Evolutionary conservation across 805 yeast genomes (phyloP).

Genomic region (Kluyveromyces siamensis): DNA sequence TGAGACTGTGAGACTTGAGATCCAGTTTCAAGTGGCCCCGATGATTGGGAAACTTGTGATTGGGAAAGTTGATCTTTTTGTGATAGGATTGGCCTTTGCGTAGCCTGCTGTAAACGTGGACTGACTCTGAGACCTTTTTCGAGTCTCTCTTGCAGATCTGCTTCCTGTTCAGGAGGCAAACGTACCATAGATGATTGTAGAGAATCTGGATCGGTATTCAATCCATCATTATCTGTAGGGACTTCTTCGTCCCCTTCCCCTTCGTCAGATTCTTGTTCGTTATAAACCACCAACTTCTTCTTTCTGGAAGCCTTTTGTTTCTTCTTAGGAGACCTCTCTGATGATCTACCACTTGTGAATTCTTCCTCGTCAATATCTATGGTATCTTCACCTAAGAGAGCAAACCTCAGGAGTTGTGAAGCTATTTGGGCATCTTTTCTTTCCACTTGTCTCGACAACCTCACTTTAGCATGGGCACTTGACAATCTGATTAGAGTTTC

Average conservation of each 20-base stretch:
- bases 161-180: constrained; percentile 24
- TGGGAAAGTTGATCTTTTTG: neutral
- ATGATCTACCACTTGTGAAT: constrained; percentile 18
- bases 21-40: constrained; percentile 1
- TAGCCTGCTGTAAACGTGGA: constrained; percentile 12
- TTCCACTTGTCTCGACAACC: constrained; percentile 69
- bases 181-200: constrained; percentile 18
- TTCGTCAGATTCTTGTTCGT: constrained; percentile 28
- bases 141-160: constrained; percentile 21
- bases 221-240: constrained; percentile 8
- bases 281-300: constrained; percentile 20
- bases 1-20: constrained; percentile 9
- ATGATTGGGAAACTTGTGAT: neutral
- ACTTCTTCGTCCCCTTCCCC: constrained; percentile 23
- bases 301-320: constrained; percentile 29
- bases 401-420: constrained; percentile 72
- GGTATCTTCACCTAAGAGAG: constrained; percentile 47
- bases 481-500: constrained; percentile 92
- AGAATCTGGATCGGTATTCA: constrained; percentile 1
- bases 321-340: constrained; percentile 28
- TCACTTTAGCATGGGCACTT: constrained; percentile 95
- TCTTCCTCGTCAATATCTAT: constrained; percentile 15
- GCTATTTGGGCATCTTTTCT: constrained; percentile 79
- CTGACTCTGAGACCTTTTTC: constrained; percentile 23
- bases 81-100: neutral